These are phyloP conservation scores for Colletotrichum gigasporum DNA, from an alignment of 2,329 filamentous ascomycete genomes.

Conservation along the genomic window DNA sequence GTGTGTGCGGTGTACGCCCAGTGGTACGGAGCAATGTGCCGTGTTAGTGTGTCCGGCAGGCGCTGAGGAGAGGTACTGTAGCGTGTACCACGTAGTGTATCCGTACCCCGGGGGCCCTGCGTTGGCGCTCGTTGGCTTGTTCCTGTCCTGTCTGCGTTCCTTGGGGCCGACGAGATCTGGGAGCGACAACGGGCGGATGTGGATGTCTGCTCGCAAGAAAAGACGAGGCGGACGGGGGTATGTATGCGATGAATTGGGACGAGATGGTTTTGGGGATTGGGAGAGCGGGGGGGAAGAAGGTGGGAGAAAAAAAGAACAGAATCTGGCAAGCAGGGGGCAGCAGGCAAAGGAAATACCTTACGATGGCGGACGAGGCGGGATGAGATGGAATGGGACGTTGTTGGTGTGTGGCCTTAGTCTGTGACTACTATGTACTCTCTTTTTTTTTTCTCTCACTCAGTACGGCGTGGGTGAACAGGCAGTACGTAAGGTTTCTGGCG, in stretches of 20 bases:
- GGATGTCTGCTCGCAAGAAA: slow-evolving; percentile 11
- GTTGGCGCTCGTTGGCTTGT: not conserved
- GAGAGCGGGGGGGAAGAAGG: not conserved
- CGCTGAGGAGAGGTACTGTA: too few species aligned
- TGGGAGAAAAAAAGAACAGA: not conserved
- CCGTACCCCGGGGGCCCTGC: not conserved
- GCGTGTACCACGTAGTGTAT: too few species aligned
- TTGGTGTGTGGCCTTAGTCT: too few species aligned
- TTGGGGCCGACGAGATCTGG: not conserved
- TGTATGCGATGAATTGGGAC: slow-evolving; percentile 13
- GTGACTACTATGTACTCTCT: too few species aligned
- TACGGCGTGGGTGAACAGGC: too few species aligned
- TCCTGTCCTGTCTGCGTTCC: too few species aligned
- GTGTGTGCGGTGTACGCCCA: slow-evolving; percentile 13
- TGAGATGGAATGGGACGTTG: slow-evolving; percentile 12
- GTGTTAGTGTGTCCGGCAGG: not conserved
- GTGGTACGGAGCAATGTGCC: too few species aligned
- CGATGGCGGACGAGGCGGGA: slow-evolving; percentile 25
- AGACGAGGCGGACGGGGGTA: slow-evolving; percentile 23
- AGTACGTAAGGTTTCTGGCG: too few species aligned
- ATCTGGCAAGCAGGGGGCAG: slow-evolving; percentile 8
- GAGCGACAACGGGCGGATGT: not conserved
- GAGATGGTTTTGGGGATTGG: slow-evolving; percentile 8
- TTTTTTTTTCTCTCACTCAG: too few species aligned
- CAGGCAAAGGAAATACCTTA: slow-evolving; percentile 21